Evolutionary conservation across 345 rosid species (phyloP), one percentile per base, ranked within the genome.

Genomic region (Dimocarpus longan): DNA sequence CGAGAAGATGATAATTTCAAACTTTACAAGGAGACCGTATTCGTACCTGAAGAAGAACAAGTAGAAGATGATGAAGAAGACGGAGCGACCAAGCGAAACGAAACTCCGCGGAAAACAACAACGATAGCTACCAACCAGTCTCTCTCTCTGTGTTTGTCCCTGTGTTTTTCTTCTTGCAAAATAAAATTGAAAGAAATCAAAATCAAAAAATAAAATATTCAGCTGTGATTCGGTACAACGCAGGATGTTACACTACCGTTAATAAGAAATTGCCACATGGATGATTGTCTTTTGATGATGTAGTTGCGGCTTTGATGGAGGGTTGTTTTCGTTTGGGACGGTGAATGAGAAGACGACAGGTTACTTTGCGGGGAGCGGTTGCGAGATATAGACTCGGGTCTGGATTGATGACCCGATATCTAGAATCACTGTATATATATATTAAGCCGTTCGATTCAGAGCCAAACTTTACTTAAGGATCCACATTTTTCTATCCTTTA

Each of bases 61-160:
- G 52, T 11, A 46, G 52, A 46, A 46, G 52, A 46, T 0, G 52
- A 46, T 68, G 54, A 56, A 40, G 24, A 67, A n/a, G 73, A 39
- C 54, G 73, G 56, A 68, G 73, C 66, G 56, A 5, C 73, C 54
- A 56, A 76, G 54, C 65, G 10, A 66, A 65, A 66, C 37, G 37
- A 32, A 32, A 6, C 52, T 46, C 11, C n/a, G 4, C 63, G 24
- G 3, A 3, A 32, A 48, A 18, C 57, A 50, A 76, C 65, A 68
- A 15, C 73, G 56, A 67, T 8, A 54, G 42, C 67, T 76, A 68
- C 73, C 79, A 52, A 68, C 79, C 57, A 68, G 56, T 76, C 66
- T 32, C 56, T 74, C 22, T 74, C 54, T 40, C 46, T 18, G n/a
- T n/a, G n/a, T n/a, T n/a, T n/a, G n/a, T n/a, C n/a, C n/a, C 43